Evolutionary conservation across 2,329 filamentous ascomycete species (phyloP), one percentile per base, ranked within the genome.

Genomic region (Exserohilum rostratum): DNA sequence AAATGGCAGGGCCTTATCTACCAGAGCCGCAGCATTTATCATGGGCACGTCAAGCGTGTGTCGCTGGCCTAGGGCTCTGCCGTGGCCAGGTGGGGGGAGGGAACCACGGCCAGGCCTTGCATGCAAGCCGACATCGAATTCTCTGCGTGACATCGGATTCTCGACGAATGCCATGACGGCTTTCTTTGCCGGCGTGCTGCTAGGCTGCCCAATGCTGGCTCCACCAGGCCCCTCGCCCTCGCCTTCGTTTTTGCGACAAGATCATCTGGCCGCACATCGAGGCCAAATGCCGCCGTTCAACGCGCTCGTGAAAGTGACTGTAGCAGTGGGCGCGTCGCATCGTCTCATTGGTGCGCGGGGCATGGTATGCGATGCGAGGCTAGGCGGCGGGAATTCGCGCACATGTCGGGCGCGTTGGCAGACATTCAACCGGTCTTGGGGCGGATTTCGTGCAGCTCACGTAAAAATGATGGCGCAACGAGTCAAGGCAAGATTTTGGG

Each of bases 81-180:
- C 7, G 30, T 34, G 29, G 13, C 11, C 34, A 29, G 38, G 46
- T 44, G 46, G 46, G 31, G 45, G n/a, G 27, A 46, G 25, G 29
- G 20, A 47, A 29, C 50, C 30, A 33, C 35, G 31, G n/a, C 38
- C n/a, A n/a, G n/a, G n/a, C n/a, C n/a, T 15, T 34, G 31, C 33
- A 17, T 50, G 39, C 39, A 27, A 22, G 37, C 11, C 47, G 45
- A 51, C 43, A 55, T 55, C 47, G 53, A 17, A 55, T 55, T 55
- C 47, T 55, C 42, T 30, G 50, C 42, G n/a, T 35, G 43, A 46
- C 47, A 57, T 57, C 39, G 55, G 34, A 49, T 57, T 57, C 46
- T 57, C 5, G 11, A 25, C 9, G 39, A 57, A 57, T 57, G 46
- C 55, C 50, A 57, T 57, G 35, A 45, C 37, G 50, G 46, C 33